Evolutionary conservation across 768 basidiomycete genomes (phyloP).

Genomic region (Pulveroboletus ravenelii): DNA sequence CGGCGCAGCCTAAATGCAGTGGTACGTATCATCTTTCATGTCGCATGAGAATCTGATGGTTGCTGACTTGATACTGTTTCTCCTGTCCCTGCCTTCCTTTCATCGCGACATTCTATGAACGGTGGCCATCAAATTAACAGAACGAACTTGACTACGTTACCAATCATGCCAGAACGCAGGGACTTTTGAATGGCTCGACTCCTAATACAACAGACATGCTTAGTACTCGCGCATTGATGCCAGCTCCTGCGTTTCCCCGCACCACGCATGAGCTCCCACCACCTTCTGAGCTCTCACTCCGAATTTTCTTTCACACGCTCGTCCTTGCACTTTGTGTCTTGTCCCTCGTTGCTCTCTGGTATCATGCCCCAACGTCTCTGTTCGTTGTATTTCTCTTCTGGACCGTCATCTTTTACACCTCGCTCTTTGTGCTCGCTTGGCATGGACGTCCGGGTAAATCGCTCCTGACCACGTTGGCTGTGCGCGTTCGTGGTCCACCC

Average conservation of each 20-base stretch:
- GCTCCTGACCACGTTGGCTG: constrained; percentile 46
- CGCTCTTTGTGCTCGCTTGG: constrained; percentile 54
- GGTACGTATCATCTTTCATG: constrained; percentile 41
- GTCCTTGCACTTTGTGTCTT: constrained; percentile 57
- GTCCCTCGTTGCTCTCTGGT: constrained; percentile 56
- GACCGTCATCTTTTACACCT: constrained; percentile 52
- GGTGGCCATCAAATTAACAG: constrained; percentile 34
- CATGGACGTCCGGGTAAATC: constrained; percentile 53
- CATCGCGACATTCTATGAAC: constrained; percentile 2
- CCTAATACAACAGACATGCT: constrained; percentile 50
- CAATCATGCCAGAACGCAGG: constrained; percentile 47
- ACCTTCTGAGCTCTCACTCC: constrained; percentile 38
- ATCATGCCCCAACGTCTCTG: constrained; percentile 44
- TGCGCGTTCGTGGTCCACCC: constrained; percentile 37
- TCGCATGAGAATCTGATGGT: constrained; percentile 11
- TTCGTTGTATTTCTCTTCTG: constrained; percentile 67
- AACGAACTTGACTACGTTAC: constrained; percentile 70
- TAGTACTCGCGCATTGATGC: constrained; percentile 39
- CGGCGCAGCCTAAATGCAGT: constrained; percentile 66
- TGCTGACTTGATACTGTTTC: constrained; percentile 18
- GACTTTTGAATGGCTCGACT: constrained; percentile 36
- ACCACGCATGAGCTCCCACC: constrained; percentile 31
- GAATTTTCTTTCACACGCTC: constrained; percentile 50
- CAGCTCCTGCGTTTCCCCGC: constrained; percentile 23
- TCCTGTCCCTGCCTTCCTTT: constrained; percentile 1